Conservation (phyloP, 805 yeast species). For the Blastobotrys peoriensis region DNA sequence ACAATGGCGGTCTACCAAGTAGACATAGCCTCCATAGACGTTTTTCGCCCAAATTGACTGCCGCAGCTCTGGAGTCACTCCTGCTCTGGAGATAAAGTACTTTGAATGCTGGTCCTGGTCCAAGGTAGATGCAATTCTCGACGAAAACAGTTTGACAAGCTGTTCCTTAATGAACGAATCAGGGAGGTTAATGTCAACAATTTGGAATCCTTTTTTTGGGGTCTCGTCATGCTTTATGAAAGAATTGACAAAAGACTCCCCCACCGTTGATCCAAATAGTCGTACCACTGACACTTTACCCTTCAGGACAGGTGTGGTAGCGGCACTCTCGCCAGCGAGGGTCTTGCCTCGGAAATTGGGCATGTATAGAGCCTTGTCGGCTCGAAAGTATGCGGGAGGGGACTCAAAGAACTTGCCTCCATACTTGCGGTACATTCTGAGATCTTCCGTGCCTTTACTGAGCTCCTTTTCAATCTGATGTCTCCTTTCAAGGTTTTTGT, state of each 20-base stretch:
- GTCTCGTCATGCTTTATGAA: slow-evolving; percentile 47
- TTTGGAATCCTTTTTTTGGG: slow-evolving; percentile 43
- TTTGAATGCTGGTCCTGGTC: slow-evolving; percentile 42
- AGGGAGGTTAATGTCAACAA: slow-evolving; percentile 70
- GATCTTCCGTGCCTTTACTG: slow-evolving; percentile 52
- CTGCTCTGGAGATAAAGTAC: slow-evolving; percentile 59
- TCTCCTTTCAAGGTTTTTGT: slow-evolving; percentile 42
- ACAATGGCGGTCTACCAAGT: slow-evolving; percentile 66
- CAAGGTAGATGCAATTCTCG: slow-evolving; percentile 41
- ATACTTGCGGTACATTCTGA: slow-evolving; percentile 57
- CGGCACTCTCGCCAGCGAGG: slow-evolving; percentile 30
- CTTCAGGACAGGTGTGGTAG: slow-evolving; percentile 36
- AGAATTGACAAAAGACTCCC: slow-evolving; percentile 57
- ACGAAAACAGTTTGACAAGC: slow-evolving; percentile 48
- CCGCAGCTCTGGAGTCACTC: slow-evolving; percentile 51
- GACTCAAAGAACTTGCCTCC: slow-evolving; percentile 80
- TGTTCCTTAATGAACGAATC: slow-evolving; percentile 67
- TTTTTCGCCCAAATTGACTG: slow-evolving; percentile 62
- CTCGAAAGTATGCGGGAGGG: slow-evolving; percentile 72
- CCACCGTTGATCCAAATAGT: slow-evolving; percentile 61
- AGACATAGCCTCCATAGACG: slow-evolving; percentile 74
- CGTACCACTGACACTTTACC: slow-evolving; percentile 60
- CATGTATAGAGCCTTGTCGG: slow-evolving; percentile 68
- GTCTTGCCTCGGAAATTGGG: slow-evolving; percentile 68
- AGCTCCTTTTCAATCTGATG: slow-evolving; percentile 55